phyloP scores from a whole-genome alignment of 1,284 basidiomycete genomes.

The Cutaneotrichosporon mucoides region DNA sequence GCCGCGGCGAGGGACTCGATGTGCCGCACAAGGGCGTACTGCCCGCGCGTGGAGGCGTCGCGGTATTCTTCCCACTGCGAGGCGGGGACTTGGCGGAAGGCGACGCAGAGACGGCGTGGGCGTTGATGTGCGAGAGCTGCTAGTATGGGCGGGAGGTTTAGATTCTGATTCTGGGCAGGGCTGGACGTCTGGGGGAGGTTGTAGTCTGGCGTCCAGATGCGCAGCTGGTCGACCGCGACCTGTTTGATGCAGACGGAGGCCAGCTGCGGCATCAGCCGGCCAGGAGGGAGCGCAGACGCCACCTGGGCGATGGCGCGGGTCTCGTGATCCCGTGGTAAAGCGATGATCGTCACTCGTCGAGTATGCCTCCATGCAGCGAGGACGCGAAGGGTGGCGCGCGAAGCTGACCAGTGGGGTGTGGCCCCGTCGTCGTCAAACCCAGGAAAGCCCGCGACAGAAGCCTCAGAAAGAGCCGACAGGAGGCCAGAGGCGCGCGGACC shows the following conservation, averaged over 20 bases:
- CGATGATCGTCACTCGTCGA: not conserved
- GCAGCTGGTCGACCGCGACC: slow-evolving; percentile 24
- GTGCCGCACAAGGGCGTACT: slow-evolving; percentile 24
- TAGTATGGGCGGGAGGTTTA: slow-evolving; percentile 4
- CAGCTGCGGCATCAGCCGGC: slow-evolving; percentile 17
- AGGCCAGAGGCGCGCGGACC: not conserved
- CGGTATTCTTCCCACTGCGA: slow-evolving; percentile 28
- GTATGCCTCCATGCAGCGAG: not conserved
- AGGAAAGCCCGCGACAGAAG: not conserved
- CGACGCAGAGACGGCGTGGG: slow-evolving; percentile 22
- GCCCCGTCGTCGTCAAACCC: slow-evolving; percentile 2
- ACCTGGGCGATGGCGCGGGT: not conserved
- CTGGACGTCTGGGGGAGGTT: no score
- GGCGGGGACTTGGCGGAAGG: slow-evolving; percentile 24
- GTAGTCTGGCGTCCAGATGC: slow-evolving; percentile 23
- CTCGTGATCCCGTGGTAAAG: slow-evolving; percentile 4
- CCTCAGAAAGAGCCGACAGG: not conserved
- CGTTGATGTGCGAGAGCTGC: slow-evolving; percentile 19
- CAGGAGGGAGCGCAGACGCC: not conserved
- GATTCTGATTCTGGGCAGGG: slow-evolving; percentile 2
- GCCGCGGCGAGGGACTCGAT: slow-evolving; percentile 17
- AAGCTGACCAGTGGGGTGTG: not conserved
- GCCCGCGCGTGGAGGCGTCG: slow-evolving; percentile 19
- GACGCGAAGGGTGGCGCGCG: not conserved
- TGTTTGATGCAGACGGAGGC: slow-evolving; percentile 20